Evolutionary conservation across 108 stramenopile species (phyloP).

Genomic region (Cylindrotheca fusiformis): DNA sequence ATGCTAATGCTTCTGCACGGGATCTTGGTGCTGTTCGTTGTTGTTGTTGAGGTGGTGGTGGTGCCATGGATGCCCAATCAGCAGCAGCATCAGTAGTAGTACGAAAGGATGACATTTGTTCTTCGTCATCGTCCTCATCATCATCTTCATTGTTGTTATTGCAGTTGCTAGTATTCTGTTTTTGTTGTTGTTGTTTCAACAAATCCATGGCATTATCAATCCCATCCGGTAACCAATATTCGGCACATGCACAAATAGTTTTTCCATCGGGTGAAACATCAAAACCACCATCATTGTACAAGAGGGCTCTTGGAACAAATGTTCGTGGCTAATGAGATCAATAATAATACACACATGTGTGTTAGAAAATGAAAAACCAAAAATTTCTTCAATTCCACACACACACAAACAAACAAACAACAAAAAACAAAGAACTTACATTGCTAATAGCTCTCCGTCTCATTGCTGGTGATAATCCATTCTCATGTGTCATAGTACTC

Average conservation of each 20-base stretch:
- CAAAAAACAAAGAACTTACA: slow-evolving; percentile 36
- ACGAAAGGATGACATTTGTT: background rate
- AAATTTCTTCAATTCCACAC: slow-evolving; percentile 1
- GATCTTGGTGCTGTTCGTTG: too few relatives aligned
- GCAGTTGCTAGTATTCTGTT: slow-evolving; percentile 30
- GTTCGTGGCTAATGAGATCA: slow-evolving; percentile 46
- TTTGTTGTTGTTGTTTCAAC: slow-evolving; percentile 23
- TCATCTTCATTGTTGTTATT: slow-evolving; percentile 36
- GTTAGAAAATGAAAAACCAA: too few relatives aligned
- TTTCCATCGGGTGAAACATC: slow-evolving; percentile 90
- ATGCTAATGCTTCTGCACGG: too few relatives aligned
- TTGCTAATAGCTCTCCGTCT: slow-evolving; percentile 37
- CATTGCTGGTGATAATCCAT: slow-evolving; percentile 24
- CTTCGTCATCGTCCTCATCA: slow-evolving; percentile 23
- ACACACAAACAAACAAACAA: slow-evolving; percentile 4
- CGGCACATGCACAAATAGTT: slow-evolving; percentile 85
- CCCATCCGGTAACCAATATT: slow-evolving; percentile 83
- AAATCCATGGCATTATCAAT: slow-evolving; percentile 76
- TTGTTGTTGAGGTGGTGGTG: too few relatives aligned
- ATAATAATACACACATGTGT: background rate
- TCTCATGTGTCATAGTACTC: too few relatives aligned
- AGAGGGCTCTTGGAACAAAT: slow-evolving; percentile 79
- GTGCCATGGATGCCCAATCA: too few relatives aligned
- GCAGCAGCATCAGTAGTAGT: background rate
- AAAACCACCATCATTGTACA: slow-evolving; percentile 97